Evolutionary conservation across 345 rosid species (phyloP), one percentile per base, ranked within the genome.

Genomic region (Eucalyptus tenuipes): DNA sequence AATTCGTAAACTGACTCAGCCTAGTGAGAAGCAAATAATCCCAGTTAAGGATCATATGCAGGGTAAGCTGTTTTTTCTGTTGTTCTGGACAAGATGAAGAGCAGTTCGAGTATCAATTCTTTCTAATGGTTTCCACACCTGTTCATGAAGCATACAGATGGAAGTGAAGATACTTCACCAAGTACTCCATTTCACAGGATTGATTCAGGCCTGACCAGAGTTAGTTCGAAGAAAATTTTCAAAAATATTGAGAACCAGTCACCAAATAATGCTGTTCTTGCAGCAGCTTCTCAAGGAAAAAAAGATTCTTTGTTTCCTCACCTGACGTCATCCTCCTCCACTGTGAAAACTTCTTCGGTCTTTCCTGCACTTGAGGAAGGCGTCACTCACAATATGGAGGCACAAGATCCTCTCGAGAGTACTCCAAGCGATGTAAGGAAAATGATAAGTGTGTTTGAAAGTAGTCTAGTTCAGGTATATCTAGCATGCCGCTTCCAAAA

Each of bases 371-470:
- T 71, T 45, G 86, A 44, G 57, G 82, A 44, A 45, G 91, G 42
- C 8, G 18, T 71, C 53, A n/a, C 81, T 44, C 20, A 8, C 50
- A 45, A 89, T 27, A 81, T 16, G 45, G 89, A 68, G 57, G 29
- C 53, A 50, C 89, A 42, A 45, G 80, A 47, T 37, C 57, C 15
- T 15, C 89, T 50, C 12, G 79, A 49, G 91, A 95, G 91, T 91
- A 90, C 88, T 90, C 92, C 93, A 68, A 93, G 92, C 93, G 95
- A 90, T 90, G 96, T 97, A 88, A 92, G 93, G 92, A 95, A 95
- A 88, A 93, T 96, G 98, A 94, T 95, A 87, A 95, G 94, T 90
- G 95, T 89, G 88, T 97, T 97, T 84, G 97, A 97, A 93, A 92
- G 91, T 91, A 91, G 94, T 89, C 89, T 87, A 87, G 88, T 92